Conservation (phyloP, 768 basidiomycete genomes). For the Lactifluus hygrophoroides region DNA sequence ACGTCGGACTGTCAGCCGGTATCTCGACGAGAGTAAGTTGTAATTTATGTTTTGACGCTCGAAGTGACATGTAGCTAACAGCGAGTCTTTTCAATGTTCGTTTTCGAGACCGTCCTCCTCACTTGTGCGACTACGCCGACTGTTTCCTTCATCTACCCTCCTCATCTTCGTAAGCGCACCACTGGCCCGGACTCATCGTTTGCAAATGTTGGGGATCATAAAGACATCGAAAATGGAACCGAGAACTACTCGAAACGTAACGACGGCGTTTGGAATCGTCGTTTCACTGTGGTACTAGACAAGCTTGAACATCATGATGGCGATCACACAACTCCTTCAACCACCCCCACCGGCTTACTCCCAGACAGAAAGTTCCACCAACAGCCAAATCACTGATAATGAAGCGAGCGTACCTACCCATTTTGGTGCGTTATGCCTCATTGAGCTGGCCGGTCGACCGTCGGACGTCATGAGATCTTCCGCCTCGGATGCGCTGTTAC, state of each 20-base stretch:
- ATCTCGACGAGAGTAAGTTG: slow-evolving; percentile 52
- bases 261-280: slow-evolving; percentile 37
- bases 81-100: slow-evolving; percentile 92
- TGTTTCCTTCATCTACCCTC: slow-evolving; percentile 60
- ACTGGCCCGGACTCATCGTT: slow-evolving; percentile 40
- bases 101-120: slow-evolving; percentile 71
- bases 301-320: slow-evolving; percentile 89
- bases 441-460: slow-evolving; percentile 68
- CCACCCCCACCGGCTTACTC: slow-evolving; percentile 23
- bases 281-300: slow-evolving; percentile 83
- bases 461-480: slow-evolving; percentile 60
- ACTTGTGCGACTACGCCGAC: slow-evolving; percentile 84
- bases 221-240: slow-evolving; percentile 7
- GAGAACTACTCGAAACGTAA: background rate
- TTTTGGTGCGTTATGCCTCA: slow-evolving; percentile 60
- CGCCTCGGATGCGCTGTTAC: slow-evolving; percentile 55
- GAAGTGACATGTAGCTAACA: background rate
- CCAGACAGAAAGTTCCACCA: slow-evolving; percentile 3
- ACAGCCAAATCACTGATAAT: background rate
- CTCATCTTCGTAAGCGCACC: slow-evolving; percentile 44
- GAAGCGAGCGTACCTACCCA: background rate
- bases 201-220: slow-evolving; percentile 29
- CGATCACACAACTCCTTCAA: slow-evolving; percentile 75
- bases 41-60: background rate
- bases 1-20: slow-evolving; percentile 77